Evolutionary conservation across 345 rosid genomes (phyloP).

Genomic region (Bruguiera parviflora): DNA sequence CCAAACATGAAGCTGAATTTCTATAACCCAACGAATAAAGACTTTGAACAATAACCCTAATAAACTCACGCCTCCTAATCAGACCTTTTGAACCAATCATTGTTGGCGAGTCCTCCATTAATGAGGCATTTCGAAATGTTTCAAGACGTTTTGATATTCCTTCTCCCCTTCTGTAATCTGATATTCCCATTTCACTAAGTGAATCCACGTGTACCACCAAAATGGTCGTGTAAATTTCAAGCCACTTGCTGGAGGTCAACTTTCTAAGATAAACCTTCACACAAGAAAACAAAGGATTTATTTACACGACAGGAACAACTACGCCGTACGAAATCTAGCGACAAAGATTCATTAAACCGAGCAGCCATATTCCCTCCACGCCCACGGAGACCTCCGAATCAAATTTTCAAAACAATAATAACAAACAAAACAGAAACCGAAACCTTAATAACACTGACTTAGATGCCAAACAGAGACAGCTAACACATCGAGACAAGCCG

Average conservation of each 20-base stretch:
- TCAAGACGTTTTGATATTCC: background rate
- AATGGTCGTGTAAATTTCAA: background rate
- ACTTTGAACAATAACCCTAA: constrained; percentile 63
- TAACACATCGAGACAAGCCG: too few species aligned
- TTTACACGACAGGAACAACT: background rate
- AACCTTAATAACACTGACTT: background rate
- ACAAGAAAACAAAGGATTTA: background rate
- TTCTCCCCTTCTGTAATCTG: background rate
- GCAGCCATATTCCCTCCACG: background rate
- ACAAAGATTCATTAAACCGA: background rate
- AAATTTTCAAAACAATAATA: background rate
- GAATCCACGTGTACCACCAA: background rate
- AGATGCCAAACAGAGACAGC: too few species aligned
- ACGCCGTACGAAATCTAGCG: background rate
- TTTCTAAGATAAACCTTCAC: constrained; percentile 4
- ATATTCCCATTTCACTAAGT: constrained; percentile 9
- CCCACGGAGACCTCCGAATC: background rate
- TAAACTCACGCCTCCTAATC: constrained; percentile 56
- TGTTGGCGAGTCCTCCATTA: constrained; percentile 48
- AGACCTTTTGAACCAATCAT: constrained; percentile 60
- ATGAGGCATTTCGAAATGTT: background rate
- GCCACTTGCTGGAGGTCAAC: constrained; percentile 3
- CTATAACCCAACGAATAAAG: constrained; percentile 69
- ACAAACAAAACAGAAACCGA: background rate
- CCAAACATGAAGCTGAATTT: constrained; percentile 64